Percentiles rank a stretch among this genome's conserved stretches.
These are phyloP conservation scores for Globisporangium abappressorium DNA, from an alignment of 352 stramenopile genomes.

Conservation along the genomic window DNA sequence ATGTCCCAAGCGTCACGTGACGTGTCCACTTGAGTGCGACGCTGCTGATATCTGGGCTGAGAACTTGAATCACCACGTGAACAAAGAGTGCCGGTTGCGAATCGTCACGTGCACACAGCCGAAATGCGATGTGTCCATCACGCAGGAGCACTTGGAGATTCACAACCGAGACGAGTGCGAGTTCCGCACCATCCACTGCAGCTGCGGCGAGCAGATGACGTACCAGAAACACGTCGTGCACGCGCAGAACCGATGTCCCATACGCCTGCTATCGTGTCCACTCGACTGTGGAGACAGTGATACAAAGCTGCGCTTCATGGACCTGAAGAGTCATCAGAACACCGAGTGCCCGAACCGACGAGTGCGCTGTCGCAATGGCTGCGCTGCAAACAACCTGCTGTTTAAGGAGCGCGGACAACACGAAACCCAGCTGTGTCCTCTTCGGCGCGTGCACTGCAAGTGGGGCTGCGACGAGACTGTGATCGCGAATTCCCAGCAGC, in stretches of 20 bases:
- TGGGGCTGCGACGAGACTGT: conserved; percentile 58
- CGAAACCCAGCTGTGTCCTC: conserved; percentile 36
- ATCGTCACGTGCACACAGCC: conserved; percentile 38
- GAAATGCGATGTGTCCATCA: conserved; percentile 41
- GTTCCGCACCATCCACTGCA: conserved; percentile 41
- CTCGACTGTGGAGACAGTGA: conserved; percentile 26
- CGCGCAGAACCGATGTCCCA: conserved; percentile 31
- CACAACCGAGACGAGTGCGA: conserved; percentile 48
- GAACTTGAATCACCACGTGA: conserved; percentile 32
- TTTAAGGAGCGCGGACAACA: conserved; percentile 42
- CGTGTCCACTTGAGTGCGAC: conserved; percentile 36
- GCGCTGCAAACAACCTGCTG: conserved; percentile 35
- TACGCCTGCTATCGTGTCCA: conserved; percentile 55
- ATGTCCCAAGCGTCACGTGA: conserved; percentile 52
- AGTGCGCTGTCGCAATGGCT: conserved; percentile 75
- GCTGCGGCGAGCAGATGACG: conserved; percentile 57
- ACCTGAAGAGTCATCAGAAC: conserved; percentile 48
- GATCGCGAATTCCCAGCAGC: conserved; percentile 30
- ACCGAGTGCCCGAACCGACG: conserved; percentile 41
- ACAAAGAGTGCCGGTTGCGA: conserved; percentile 35
- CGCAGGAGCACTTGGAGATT: conserved; percentile 15
- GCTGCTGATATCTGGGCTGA: conserved; percentile 45
- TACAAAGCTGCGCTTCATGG: conserved; percentile 24
- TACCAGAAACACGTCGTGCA: conserved; percentile 51
- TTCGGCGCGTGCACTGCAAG: conserved; percentile 56